Base-by-base conservation (phyloP, 176 grass and related monocot species). In the Eremochloa ophiuroides region DNA sequence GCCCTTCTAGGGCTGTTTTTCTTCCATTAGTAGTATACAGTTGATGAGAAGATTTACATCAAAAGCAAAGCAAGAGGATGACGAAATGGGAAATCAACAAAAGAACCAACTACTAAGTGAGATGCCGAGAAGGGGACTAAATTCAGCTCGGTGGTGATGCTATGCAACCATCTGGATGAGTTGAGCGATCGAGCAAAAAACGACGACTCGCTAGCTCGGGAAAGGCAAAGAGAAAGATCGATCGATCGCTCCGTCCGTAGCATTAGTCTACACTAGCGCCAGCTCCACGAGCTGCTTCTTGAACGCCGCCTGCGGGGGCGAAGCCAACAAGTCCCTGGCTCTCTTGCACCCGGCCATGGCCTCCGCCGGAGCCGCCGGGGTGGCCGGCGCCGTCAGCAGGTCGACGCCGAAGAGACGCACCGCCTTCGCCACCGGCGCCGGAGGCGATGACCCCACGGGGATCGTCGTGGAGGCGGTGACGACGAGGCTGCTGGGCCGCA, bases 331-430 rank as follows among this genome's bases (percentile, higher is more conserved):
- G 40, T 69, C 85, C 66, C 91, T 64, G 11, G 69, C 80, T 62
- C 83, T 86, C 86, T 84, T 86, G 76, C 81, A 88, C 74, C 82
- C 74, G 66, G 44, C 62, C 38, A 79, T 2, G 18, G 66, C 37
- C 18, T 42, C 17, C 13, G n/a, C 66, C 44, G 73, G 62, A 28
- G 18, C 50, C 67, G 73, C 9, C 10, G 39, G 2, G 41, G 39
- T 14, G 38, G n/a, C 73, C 71, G 77, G 50, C 28, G 48, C 23
- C 68, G 59, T 60, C 34, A 89, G 28, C 50, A 97, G 76, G 71
- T 97, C 77, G 6, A 97, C 94, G 39, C 94, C 94, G 60, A 97
- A 97, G 30, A 97, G 83, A 38, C 85, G 77, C 4, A 97, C 73
- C 2, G 61, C 17, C 62, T 83, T 89, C 17, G 56, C 30, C 35